phyloP scores from a whole-genome alignment of 108 stramenopile genomes.

The Chaetoceros tenuissimus region DNA sequence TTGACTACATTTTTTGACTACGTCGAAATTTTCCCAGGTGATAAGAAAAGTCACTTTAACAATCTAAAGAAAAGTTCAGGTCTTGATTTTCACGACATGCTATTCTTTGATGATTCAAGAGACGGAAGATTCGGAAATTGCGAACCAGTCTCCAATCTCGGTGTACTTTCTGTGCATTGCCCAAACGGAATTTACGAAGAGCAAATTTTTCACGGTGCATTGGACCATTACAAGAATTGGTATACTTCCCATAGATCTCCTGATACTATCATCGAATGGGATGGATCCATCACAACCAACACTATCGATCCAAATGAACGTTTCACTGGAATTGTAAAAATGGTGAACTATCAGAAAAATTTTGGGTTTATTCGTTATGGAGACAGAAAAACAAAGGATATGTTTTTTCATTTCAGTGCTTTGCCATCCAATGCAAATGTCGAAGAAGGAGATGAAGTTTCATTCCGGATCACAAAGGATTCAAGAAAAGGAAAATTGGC shows the following conservation, averaged over 20 bases:
- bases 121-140: constrained; percentile 69
- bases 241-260: constrained; percentile 42
- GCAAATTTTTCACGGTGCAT: constrained; percentile 33
- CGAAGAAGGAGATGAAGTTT: constrained; percentile 43
- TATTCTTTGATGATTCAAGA: constrained; percentile 51
- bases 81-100: constrained; percentile 32
- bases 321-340: constrained; percentile 35
- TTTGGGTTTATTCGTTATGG: constrained; percentile 55
- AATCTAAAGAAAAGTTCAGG: constrained; percentile 23
- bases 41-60: constrained; percentile 43
- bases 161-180: constrained; percentile 58
- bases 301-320: constrained; percentile 7
- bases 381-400: constrained; percentile 25
- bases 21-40: constrained; percentile 67
- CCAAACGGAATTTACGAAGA: constrained; percentile 46
- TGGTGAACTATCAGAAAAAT: constrained; percentile 34
- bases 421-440: constrained; percentile 23
- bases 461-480: constrained; percentile 26
- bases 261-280: constrained; percentile 51
- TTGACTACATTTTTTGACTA: constrained; percentile 40
- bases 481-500: constrained; percentile 32
- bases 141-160: constrained; percentile 51
- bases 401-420: constrained; percentile 61
- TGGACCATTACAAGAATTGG: constrained; percentile 39
- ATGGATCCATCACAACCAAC: constrained; percentile 27